phyloP scores from a whole-genome alignment of 495 filamentous ascomycete species.

The Pseudevernia furfuracea region DNA sequence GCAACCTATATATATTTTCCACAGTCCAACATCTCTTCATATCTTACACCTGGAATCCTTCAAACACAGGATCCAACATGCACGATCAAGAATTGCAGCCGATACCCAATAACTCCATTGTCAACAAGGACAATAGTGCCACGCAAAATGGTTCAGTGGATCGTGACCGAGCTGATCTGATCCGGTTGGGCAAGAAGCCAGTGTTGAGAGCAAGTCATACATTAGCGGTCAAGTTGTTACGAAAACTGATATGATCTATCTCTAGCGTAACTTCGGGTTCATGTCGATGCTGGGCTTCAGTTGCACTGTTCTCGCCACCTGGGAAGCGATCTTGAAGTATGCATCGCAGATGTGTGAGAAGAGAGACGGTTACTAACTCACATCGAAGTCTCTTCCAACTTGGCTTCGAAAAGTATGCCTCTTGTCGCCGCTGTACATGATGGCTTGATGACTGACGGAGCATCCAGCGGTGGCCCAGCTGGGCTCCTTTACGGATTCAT shows the following conservation, averaged over 20 bases:
- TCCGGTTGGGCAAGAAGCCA: constrained; percentile 42
- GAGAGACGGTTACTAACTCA: neutral
- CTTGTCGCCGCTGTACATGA: neutral
- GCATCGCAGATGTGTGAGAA: neutral
- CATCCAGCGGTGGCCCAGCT: constrained; percentile 39
- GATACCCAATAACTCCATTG: neutral
- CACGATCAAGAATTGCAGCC: neutral
- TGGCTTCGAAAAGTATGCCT: neutral
- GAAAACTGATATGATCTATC: neutral
- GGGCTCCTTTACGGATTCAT: constrained; percentile 49
- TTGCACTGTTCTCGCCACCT: constrained; percentile 14
- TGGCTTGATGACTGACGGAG: neutral
- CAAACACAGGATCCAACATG: neutral
- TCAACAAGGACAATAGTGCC: neutral
- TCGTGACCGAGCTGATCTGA: constrained; percentile 24
- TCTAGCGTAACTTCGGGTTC: constrained; percentile 16
- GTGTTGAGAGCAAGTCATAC: constrained; percentile 35
- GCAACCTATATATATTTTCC: neutral
- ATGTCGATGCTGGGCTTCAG: constrained; percentile 16
- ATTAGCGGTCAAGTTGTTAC: constrained; percentile 12
- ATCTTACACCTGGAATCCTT: neutral
- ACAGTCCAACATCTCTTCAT: neutral
- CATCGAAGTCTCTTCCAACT: neutral
- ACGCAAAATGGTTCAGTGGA: neutral
- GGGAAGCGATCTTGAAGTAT: constrained; percentile 9